Base-by-base conservation (phyloP, 2,329 filamentous ascomycete genomes). In the Aulographum hederae region DNA sequence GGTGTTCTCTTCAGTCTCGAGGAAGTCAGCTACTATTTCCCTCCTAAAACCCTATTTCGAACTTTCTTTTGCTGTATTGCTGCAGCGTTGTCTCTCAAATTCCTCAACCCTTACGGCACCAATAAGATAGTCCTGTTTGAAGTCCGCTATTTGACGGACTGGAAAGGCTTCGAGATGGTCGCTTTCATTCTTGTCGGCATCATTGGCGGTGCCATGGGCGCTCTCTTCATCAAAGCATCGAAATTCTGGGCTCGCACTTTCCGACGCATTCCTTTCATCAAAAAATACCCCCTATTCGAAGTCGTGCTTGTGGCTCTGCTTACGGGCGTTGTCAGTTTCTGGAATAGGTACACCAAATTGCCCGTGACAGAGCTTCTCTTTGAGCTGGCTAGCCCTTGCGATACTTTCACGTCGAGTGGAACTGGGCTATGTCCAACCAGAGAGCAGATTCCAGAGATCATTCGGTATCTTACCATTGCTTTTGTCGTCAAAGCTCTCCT, bases 11-110 rank as follows among this genome's bases (percentile, higher is more conserved):
- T 95, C 53, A 84, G 82, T 20, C 56, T 95, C 18, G 89, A 98
- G 54, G 89, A 95, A 63, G 85, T 95, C 38, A 75, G 80, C 42
- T 95, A 95, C 53, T 95, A 95, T 54, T 95, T 95, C 51, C 86
- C 89, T 1, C 82, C 86, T 4, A 95, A 98, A 58, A 95, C 86
- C 0, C 67, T 98, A 6, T 98, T 98, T 59, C 67, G 89, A 32
- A 95, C 89, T 0, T 98, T 98, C 54, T 95, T 95, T 56, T 95
- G 86, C 60, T 95, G 86, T 53, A 95, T 95, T 43, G 76, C 17
- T 19, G 85, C 89, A 2, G 84, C 89, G 0, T 56, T 98, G 20
- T 86, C 85, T 1, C 62, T 98, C 42, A 94, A 94, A 46, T 94
- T 94, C 41, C 61, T 95, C 23, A 91, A 98, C 44, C 89, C 89